Base-by-base conservation (phyloP, 345 rosid genomes). In the Brassica napus region DNA sequence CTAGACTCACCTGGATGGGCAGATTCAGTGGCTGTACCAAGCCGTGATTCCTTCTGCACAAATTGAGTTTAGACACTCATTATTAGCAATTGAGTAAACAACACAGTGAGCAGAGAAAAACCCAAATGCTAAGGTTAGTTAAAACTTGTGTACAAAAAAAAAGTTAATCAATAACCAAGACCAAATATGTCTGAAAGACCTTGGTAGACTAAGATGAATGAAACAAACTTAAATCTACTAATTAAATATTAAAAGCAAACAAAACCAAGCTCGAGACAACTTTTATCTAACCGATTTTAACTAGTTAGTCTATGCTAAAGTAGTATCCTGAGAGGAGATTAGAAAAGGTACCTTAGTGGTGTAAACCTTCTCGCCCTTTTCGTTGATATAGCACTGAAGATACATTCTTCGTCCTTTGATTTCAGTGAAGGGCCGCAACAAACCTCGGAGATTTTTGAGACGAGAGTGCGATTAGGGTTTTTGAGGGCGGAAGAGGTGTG, bases 1-100 rank as follows among this genome's bases (percentile, higher is more conserved):
- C 18, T n/a, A 49, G 14, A 62, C 66, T 67, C 81, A 93, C 98
- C 98, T 79, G 98, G 98, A 84, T 93, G 98, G 49, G 98, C 97
- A 72, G 97, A 93, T 70, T 91, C 82, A 24, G 98, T 93, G 30
- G 97, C 84, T 26, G 81, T 37, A 26, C 97, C 94, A 2, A 85
- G 16, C 0, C 97, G 98, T 18, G 97, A 86, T 69, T 93, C 97
- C 82, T 93, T 91, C 98, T 91, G 88, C 86, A 85, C 5, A 61
- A 12, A 52, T 23, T 37, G 26, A 49, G 9, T 63, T 55, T 42
- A 7, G 6, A 18, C 18, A 18, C 18, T 18, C 18, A 18, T 18
- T 18, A 18, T 18, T 18, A 18, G 18, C 18, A 18, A 18, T 18
- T 18, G 18, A 18, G 11, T 15, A 74, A 64, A 64, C 47, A 71